Evolutionary conservation across 768 basidiomycete genomes (phyloP), one percentile per base, ranked within the genome.

Genomic region (Tulasnella sp.): DNA sequence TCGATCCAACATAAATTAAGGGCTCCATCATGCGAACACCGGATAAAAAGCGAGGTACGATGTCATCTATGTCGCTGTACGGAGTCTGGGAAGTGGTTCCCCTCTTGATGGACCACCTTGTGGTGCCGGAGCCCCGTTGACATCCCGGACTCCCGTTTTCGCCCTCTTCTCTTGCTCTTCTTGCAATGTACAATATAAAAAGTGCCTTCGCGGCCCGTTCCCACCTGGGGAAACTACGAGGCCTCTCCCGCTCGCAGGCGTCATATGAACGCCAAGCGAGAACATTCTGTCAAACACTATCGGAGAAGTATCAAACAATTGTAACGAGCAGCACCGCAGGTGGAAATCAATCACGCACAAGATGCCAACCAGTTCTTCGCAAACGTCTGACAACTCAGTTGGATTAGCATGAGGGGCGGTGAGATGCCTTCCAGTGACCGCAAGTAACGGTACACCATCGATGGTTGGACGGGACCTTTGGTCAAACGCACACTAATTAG

Each of bases 391-490:
- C 93, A 97, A 17, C 81, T 78, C 29, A 93, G 84, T 65, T 94
- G 90, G 0, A 86, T 87, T 43, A 96, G 79, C 7, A 85, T 79
- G 42, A 97, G 75, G 5, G 91, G 88, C 2, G 93, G 93, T 65
- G 86, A 92, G 63, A 93, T 81, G 21, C 89, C 90, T 70, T 97
- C 93, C 10, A 97, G 77, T 70, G 85, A 86, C 48, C 93, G 81
- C 34, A 95, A 79, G 73, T 92, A 95, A 27, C 94, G 86, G 68
- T 85, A 93, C 23, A 92, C 87, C 85, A 94, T 91, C 30, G 86
- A 88, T 0, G 90, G 89, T 73, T 90, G 89, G 60, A 85, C 87
- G 1, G 88, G 87, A 4, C 86, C 85, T 88, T 52, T 19, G 51
- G 45, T 23, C 19, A 45, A 15, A 32, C 23, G 34, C 19, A 56